Evolutionary conservation across 2,329 filamentous ascomycete species (phyloP).

Genomic region (Biscogniauxia sp.): DNA sequence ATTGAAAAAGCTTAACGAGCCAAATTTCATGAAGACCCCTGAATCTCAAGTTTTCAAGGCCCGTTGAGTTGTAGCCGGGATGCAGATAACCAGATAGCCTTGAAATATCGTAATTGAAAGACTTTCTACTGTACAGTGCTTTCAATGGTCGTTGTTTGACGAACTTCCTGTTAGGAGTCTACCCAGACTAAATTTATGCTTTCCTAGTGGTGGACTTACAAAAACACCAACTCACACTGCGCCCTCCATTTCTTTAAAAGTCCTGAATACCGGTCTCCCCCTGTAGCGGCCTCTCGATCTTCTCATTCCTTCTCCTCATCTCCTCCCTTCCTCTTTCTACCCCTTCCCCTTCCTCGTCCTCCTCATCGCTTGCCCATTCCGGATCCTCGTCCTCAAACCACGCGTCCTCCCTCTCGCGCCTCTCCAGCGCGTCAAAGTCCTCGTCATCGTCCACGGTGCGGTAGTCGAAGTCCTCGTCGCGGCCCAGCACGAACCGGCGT

Average conservation of each 20-base stretch:
- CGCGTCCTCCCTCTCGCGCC: slow-evolving; percentile 64
- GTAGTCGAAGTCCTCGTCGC: slow-evolving; percentile 80
- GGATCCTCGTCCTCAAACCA: slow-evolving; percentile 82
- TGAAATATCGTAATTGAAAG: too few relatives aligned
- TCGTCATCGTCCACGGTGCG: slow-evolving; percentile 66
- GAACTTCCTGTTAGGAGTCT: too few relatives aligned
- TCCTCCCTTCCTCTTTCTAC: slow-evolving; percentile 20
- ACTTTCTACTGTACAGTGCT: too few relatives aligned
- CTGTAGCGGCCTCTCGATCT: slow-evolving; percentile 24
- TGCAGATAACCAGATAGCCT: too few relatives aligned
- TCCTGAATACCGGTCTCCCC: slow-evolving; percentile 73
- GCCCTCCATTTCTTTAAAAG: slow-evolving; percentile 49
- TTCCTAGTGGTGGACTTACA: too few relatives aligned
- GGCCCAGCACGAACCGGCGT: slow-evolving; percentile 70
- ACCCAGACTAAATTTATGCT: too few relatives aligned
- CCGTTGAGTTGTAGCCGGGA: too few relatives aligned
- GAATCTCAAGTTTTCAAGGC: too few relatives aligned
- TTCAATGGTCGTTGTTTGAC: too few relatives aligned
- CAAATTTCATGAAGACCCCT: too few relatives aligned
- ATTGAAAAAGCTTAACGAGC: slow-evolving; percentile 28
- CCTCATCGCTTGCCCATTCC: slow-evolving; percentile 53
- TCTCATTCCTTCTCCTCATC: slow-evolving; percentile 16
- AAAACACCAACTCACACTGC: too few relatives aligned
- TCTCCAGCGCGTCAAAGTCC: slow-evolving; percentile 63
- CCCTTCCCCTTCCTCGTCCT: slow-evolving; percentile 23